phyloP scores from a whole-genome alignment of 78 protist species.

The Tieghemostelium lacteum region DNA sequence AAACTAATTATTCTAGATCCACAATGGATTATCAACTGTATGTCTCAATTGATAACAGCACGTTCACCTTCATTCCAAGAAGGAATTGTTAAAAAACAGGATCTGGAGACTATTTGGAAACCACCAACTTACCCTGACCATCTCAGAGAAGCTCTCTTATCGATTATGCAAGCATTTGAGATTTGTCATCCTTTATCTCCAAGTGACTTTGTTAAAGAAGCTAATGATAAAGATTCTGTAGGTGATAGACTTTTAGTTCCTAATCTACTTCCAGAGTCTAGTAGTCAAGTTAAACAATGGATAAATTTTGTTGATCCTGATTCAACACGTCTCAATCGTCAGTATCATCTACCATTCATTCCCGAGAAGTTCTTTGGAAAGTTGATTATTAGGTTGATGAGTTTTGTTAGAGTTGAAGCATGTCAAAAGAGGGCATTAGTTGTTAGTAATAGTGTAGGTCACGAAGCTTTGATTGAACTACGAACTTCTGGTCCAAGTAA shows the following conservation, averaged over 20 bases:
- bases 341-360: constrained; percentile 57
- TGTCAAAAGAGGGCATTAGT: constrained; percentile 45
- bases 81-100: constrained; percentile 50
- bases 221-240: constrained; percentile 12
- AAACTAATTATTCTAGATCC: constrained; percentile 72
- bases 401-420: constrained; percentile 42
- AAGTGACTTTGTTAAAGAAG: constrained; percentile 7
- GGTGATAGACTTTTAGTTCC: constrained; percentile 45
- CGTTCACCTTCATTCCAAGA: neutral
- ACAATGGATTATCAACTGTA: constrained; percentile 79
- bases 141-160: constrained; percentile 41
- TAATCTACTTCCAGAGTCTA: constrained; percentile 12
- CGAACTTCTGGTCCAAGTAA: neutral
- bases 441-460: constrained; percentile 25
- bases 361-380: constrained; percentile 73
- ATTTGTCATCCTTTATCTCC: constrained; percentile 50
- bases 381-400: constrained; percentile 33
- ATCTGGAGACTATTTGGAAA: constrained; percentile 71
- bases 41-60: constrained; percentile 41
- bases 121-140: constrained; percentile 77
- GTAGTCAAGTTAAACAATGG: constrained; percentile 35
- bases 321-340: constrained; percentile 29
- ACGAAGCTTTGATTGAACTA: constrained; percentile 73
- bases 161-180: constrained; percentile 80
- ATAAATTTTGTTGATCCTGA: constrained; percentile 56